Evolutionary conservation across 2,329 filamentous ascomycete species (phyloP), one percentile per base, ranked within the genome.

Genomic region (Myotisia sp.): DNA sequence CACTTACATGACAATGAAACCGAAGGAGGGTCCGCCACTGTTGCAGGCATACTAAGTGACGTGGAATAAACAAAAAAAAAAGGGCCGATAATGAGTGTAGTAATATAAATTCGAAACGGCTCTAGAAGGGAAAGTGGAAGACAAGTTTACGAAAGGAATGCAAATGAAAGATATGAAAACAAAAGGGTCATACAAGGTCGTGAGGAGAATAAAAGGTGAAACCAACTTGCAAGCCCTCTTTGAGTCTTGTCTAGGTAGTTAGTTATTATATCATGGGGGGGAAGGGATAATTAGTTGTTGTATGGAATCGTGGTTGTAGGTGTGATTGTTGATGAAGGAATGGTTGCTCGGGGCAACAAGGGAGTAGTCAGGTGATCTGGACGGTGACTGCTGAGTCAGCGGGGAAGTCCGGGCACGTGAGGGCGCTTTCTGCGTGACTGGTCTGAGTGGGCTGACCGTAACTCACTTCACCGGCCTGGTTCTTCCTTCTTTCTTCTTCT

Each of bases 1-100:
- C 36, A 36, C 66, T 50, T 63, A 79, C 75, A 81, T 29, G 76
- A 81, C 51, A 80, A 63, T 47, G 74, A 64, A 48, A 80, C 75
- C 34, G 71, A 68, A 46, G 76, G 76, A 47, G 63, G 62, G 46
- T 79, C 76, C 48, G 68, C 20, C 47, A 68, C 65, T 41, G 68
- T 66, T 45, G 67, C 70, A 56, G 71, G 71, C 74, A 79, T 79
- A 23, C 6, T n/a, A 7, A 7, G 22, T 6, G 22, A 7, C 22
- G 22, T 23, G 7, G 22, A 23, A 23, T 6, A n/a, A 23, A n/a
- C n/a, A 23, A 23, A 23, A 6, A 23, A n/a, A 23, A 7, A 23
- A 23, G 22, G n/a, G 22, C 6, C 7, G 7, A n/a, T 7, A n/a
- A 23, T 23, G n/a, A 23, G 22, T n/a, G 22, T 23, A 23, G 22